These are phyloP conservation scores for Capronia coronata DNA, from an alignment of 2,329 filamentous ascomycete genomes.

Conservation along the genomic window DNA sequence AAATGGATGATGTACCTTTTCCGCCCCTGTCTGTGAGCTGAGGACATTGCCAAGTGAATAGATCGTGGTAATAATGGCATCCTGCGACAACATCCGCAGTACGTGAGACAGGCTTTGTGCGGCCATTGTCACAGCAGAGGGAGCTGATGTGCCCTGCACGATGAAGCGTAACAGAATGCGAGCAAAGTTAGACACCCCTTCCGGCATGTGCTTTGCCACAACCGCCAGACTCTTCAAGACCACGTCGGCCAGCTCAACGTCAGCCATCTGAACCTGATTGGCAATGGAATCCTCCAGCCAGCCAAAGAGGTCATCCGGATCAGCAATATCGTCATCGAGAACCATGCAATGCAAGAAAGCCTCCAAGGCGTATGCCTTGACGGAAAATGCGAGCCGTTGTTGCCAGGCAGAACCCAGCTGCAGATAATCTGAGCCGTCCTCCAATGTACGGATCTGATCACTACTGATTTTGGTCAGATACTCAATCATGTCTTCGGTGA, in stretches of 20 bases:
- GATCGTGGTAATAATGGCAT: slow-evolving; percentile 87
- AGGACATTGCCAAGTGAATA: slow-evolving; percentile 96
- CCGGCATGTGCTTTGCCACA: slow-evolving; percentile 66
- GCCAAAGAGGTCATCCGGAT: slow-evolving; percentile 67
- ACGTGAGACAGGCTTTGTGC: slow-evolving; percentile 79
- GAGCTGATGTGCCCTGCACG: slow-evolving; percentile 69
- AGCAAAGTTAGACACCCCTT: slow-evolving; percentile 67
- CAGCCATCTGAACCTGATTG: slow-evolving; percentile 75
- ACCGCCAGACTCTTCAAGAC: slow-evolving; percentile 77
- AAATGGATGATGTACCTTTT: slow-evolving; percentile 37
- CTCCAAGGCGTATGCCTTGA: slow-evolving; percentile 74
- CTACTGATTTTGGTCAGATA: slow-evolving; percentile 64
- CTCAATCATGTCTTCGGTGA: slow-evolving; percentile 44
- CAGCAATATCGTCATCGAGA: slow-evolving; percentile 73
- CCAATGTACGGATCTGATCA: slow-evolving; percentile 78
- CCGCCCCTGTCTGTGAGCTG: slow-evolving; percentile 58
- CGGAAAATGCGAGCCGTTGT: slow-evolving; percentile 75
- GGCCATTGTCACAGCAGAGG: slow-evolving; percentile 65
- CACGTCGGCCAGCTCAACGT: slow-evolving; percentile 67
- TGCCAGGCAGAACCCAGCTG: slow-evolving; percentile 79
- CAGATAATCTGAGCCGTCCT: slow-evolving; percentile 84
- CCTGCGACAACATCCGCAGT: slow-evolving; percentile 75
- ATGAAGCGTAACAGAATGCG: slow-evolving; percentile 79
- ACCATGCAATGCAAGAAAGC: slow-evolving; percentile 81
- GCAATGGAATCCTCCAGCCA: slow-evolving; percentile 81